A percentile compares a stretch with the other conserved stretches of the same genome.
phyloP scores from a whole-genome alignment of 345 rosid species.

The Populus tremula region DNA sequence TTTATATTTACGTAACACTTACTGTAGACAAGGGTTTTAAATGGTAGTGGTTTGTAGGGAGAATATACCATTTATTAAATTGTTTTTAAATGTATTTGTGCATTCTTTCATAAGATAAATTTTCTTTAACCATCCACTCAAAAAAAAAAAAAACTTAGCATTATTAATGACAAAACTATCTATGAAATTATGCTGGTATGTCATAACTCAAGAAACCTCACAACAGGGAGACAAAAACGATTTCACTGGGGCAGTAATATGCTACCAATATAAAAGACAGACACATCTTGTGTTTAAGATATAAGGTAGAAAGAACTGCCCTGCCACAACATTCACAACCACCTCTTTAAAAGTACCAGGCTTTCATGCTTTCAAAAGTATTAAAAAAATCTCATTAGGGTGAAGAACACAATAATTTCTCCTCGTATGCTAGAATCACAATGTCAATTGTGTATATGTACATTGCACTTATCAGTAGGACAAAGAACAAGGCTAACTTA shows the following conservation, averaged over 20 bases:
- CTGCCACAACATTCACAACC: not conserved
- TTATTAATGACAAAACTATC: not conserved
- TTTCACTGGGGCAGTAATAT: not conserved
- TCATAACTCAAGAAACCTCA: not conserved
- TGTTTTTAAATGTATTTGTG: not conserved
- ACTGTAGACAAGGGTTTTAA: not conserved
- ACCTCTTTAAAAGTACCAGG: not conserved
- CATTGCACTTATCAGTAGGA: not conserved
- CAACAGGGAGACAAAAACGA: not conserved
- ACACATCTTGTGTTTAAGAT: not conserved
- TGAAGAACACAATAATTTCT: not conserved
- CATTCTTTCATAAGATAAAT: not conserved
- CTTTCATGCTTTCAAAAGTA: not conserved
- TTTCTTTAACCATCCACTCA: not conserved
- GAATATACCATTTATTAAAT: not conserved
- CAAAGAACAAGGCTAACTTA: constrained; percentile 24
- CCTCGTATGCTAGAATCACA: not conserved
- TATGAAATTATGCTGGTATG: not conserved
- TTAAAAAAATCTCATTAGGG: not conserved
- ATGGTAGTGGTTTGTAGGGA: not conserved
- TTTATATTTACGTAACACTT: not conserved
- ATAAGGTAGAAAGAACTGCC: not conserved
- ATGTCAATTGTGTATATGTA: not conserved
- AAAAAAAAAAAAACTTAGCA: not conserved
- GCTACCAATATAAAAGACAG: not conserved